Base-by-base conservation (phyloP, 768 basidiomycete genomes). In the Guyanaporus albipodus region DNA sequence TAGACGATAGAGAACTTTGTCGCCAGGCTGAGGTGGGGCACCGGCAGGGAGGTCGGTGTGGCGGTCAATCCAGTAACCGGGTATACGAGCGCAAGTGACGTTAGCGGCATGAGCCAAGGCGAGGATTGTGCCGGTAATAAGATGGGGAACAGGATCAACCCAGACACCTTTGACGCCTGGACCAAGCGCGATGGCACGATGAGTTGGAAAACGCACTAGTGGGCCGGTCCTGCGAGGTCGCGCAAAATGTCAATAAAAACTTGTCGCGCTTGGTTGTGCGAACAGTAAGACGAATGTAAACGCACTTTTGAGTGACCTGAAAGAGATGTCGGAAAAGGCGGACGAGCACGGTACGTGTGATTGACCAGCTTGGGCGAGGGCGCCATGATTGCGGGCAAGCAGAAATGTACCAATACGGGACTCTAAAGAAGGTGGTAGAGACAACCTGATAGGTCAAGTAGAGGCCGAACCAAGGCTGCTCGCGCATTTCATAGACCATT, bases 11-110 rank as follows among this genome's bases (percentile, higher is more conserved):
- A 72, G 52, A 7, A 72, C 60, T 29, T 66, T 69, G 29, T 70
- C 68, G 6, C 62, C 64, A 0, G 57, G 52, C 17, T 31, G 38
- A 1, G 70, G 56, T 3, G 48, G 49, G 14, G 55, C 48, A 22
- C 56, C 62, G 4, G 56, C 48, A 7, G 48, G 38, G 14, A 57
- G 48, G 14, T 26, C 38, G 17, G 50, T 11, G 15, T 59, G 47
- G 8, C 57, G 57, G 35, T 68, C 62, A 18, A 59, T 54, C 71
- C 69, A 72, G 49, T 67, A 73, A 9, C 70, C 72, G 2, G 64
- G 64, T 8, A 70, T 60, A 14, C 57, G 57, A 24, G 50, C 42
- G 18, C 63, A 51, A 12, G 57, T 33, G 14, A 73, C 60, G 9
- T 55, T 48, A 8, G 63, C 63, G n/a, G 44, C 48, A 21, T 49